phyloP scores from a whole-genome alignment of 805 yeast species.

The Saturnispora sanitii region DNA sequence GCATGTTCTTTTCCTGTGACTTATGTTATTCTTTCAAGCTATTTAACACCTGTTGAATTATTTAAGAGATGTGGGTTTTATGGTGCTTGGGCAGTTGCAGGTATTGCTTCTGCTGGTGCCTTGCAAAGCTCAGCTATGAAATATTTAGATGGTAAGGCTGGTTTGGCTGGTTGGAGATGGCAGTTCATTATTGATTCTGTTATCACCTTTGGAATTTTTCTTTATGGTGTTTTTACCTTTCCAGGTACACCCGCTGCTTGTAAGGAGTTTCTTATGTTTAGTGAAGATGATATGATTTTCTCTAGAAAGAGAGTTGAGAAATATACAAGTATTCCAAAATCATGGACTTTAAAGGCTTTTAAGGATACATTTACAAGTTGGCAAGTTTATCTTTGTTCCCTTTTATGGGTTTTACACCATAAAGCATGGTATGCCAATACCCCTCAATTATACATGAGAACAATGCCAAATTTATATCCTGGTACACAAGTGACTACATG shows the following conservation, averaged over 20 bases:
- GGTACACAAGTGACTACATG: constrained; percentile 13
- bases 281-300: constrained; percentile 33
- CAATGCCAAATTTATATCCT: constrained; percentile 12
- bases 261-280: constrained; percentile 29
- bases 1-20: constrained; percentile 54
- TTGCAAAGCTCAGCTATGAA: constrained; percentile 47
- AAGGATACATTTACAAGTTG: constrained; percentile 38
- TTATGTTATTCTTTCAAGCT: constrained; percentile 30
- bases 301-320: constrained; percentile 37
- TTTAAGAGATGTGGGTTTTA: constrained; percentile 16
- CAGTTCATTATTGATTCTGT: constrained; percentile 57
- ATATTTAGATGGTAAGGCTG: constrained; percentile 38
- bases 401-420: constrained; percentile 24
- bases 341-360: constrained; percentile 29
- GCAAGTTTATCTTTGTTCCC: constrained; percentile 23
- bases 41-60: constrained; percentile 13
- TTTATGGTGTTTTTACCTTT: constrained; percentile 48
- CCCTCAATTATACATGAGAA: constrained; percentile 21
- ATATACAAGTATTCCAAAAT: constrained; percentile 29
- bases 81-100: constrained; percentile 25
- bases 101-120: constrained; percentile 49
- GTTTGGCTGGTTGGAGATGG: constrained; percentile 65
- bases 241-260: constrained; percentile 38
- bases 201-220: constrained; percentile 47
- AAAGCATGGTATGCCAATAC: constrained; percentile 25